Conservation (phyloP, 1,139 yeast species). For the Hanseniaspora uvarum region DNA sequence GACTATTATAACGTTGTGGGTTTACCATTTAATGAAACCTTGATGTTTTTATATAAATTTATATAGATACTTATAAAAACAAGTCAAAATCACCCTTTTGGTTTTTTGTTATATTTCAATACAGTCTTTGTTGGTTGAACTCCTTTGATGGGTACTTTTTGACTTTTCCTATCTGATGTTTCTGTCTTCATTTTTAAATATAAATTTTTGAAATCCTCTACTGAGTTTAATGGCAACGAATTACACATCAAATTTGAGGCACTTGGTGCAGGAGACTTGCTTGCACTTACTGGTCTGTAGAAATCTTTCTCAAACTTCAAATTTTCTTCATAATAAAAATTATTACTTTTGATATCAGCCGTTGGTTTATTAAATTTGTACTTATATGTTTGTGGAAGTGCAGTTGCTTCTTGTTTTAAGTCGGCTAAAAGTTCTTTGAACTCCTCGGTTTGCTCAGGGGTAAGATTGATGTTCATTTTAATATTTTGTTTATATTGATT, state of each 20-base stretch:
- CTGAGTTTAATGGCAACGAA: neutral
- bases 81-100: too few species aligned
- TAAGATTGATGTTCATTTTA: neutral
- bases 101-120: neutral
- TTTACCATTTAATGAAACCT: constrained; percentile 57
- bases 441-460: neutral
- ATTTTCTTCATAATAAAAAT: neutral
- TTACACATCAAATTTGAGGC: neutral
- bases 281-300: neutral
- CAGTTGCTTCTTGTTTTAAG: neutral
- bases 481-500: neutral
- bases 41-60: constrained; percentile 21
- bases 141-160: neutral
- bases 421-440: neutral
- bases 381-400: neutral
- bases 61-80: neutral
- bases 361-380: neutral
- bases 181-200: neutral
- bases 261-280: neutral
- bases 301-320: neutral
- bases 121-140: neutral
- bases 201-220: neutral
- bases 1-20: constrained; percentile 89
- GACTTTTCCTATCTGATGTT: neutral
- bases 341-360: neutral